A percentile compares a stretch with the other conserved stretches of the same genome.
Conservation (phyloP, 768 basidiomycete genomes). For the Agaricus subrufescens region DNA sequence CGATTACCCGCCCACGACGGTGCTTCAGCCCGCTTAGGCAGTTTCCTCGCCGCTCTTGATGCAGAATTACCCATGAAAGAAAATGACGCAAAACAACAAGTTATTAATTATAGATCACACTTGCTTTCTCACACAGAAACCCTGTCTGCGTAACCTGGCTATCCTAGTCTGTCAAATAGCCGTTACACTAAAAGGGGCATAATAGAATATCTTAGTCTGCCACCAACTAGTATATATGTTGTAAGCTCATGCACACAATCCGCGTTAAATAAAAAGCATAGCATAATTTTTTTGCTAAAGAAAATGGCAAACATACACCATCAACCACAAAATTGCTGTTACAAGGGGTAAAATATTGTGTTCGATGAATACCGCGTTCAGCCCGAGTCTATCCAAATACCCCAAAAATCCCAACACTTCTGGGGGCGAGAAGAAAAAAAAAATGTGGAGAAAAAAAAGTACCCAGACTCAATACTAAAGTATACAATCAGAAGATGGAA, state of each 20-base stretch:
- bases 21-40: conserved; percentile 43
- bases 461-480: conserved; percentile 16
- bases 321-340: background rate
- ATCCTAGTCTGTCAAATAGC: too few species aligned
- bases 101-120: too few species aligned
- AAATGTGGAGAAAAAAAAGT: background rate
- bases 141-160: too few species aligned
- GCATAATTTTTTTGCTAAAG: background rate
- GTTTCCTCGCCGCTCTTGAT: conserved; percentile 55
- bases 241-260: too few species aligned
- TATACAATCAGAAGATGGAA: conserved; percentile 14
- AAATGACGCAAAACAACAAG: too few species aligned
- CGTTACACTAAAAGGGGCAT: too few species aligned
- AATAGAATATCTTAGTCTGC: too few species aligned
- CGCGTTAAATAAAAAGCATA: too few species aligned
- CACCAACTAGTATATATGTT: background rate
- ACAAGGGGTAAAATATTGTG: background rate
- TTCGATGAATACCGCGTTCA: background rate
- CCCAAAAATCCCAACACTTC: background rate
- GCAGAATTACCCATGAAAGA: conserved; percentile 52
- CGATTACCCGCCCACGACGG: conserved; percentile 47
- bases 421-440: background rate
- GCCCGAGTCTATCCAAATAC: background rate
- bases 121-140: too few species aligned
- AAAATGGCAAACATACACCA: conserved; percentile 7